A percentile compares a stretch with the other conserved stretches of the same genome.
Conservation (phyloP, 2,329 filamentous ascomycete species). For the Diaporthe amygdali region DNA sequence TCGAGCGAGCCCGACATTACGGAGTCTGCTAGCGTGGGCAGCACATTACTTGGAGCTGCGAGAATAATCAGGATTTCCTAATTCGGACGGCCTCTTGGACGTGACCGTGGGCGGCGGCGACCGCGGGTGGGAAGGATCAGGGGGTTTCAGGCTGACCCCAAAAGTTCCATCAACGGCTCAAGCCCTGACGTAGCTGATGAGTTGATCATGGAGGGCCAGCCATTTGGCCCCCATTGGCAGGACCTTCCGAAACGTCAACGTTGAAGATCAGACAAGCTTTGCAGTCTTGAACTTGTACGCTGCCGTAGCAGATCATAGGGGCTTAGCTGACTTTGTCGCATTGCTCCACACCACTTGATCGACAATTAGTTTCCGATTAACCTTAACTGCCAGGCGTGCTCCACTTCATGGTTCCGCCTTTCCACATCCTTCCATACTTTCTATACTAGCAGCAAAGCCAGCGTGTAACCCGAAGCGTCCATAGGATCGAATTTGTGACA, state of each 20-base stretch:
- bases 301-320: not conserved
- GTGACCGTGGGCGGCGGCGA: not conserved
- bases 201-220: not conserved
- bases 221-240: not conserved
- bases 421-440: not conserved
- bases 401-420: not conserved
- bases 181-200: not conserved
- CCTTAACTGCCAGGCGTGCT: not conserved
- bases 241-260: not conserved
- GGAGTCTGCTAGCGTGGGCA: not conserved
- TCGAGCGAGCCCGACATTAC: not conserved
- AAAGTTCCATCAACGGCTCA: not conserved
- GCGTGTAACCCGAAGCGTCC: too few relatives aligned
- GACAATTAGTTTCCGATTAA: not conserved
- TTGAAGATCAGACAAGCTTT: not conserved
- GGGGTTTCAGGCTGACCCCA: conserved; percentile 9
- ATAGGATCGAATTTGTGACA: too few relatives aligned
- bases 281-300: not conserved
- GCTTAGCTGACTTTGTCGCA: not conserved
- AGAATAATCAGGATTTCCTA: conserved; percentile 21
- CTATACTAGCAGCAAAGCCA: not conserved
- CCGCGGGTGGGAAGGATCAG: not conserved
- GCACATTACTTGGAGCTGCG: not conserved
- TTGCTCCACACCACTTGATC: not conserved
- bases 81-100: not conserved